Base-by-base conservation (phyloP, 805 yeast genomes). In the Candida vartiovaarae region DNA sequence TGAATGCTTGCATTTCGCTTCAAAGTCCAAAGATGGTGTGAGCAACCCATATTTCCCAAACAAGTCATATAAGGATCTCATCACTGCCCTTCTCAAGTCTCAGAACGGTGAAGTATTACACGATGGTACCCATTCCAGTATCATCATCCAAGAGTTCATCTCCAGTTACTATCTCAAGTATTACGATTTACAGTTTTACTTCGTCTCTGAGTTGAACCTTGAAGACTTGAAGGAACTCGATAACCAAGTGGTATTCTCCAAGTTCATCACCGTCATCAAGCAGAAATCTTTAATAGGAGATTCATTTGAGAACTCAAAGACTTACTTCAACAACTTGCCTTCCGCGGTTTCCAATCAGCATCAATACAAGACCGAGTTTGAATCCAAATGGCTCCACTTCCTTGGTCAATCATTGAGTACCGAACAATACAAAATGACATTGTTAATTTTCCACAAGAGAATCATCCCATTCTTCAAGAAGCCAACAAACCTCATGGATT, bases 401-500 rank as follows among this genome's bases (percentile, higher is more conserved):
- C 67, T 93, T 51, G 67, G 72, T 39, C 69, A 74, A 23, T 62
- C 68, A 36, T 59, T 77, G 9, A 61, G 72, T 1, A 46, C 58
- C 3, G 63, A 59, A 3, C 95, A 87, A 59, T 82, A 84, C 62
- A 87, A 86, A 61, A 67, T 82, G 2, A 70, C 82, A 5, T 67
- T 91, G 44, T 65, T 78, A 4, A 72, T 89, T 2, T 60, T 93
- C 53, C 97, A 93, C 62, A 88, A 87, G 59, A 69, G 95, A 48
- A 73, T 93, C 35, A 82, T 91, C 32, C 96, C 97, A 33, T 76
- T 74, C 57, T 75, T 88, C 72, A 72, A 76, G 37, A 81, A 80
- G 51, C 95, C 98, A 6, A 84, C 86, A 36, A 72, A 76, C 48
- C 66, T 93, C 38, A 90, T 93, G 96, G 99, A 91, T 66, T 93